phyloP scores from a whole-genome alignment of 352 stramenopile genomes.

The Pythium coloratum region DNA sequence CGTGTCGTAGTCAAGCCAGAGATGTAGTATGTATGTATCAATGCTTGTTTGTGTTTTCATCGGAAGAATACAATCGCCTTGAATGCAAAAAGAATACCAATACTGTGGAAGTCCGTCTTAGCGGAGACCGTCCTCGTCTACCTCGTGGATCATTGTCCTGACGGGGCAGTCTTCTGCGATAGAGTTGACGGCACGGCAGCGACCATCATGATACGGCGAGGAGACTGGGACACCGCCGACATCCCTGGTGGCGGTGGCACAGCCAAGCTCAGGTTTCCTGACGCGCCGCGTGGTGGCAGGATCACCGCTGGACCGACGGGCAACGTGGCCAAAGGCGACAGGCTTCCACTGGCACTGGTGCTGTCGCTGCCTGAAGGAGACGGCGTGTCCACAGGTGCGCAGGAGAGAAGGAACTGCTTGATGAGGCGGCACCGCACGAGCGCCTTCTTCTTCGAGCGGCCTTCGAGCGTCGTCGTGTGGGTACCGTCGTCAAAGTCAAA shows the following conservation, averaged over 20 bases:
- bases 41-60: slow-evolving; percentile 3
- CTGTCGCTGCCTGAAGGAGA: slow-evolving; percentile 9
- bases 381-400: slow-evolving; percentile 3
- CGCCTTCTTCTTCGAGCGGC: slow-evolving; percentile 59
- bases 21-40: neutral
- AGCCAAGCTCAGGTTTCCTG: slow-evolving; percentile 21
- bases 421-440: slow-evolving; percentile 53
- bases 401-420: slow-evolving; percentile 46
- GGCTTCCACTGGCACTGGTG: slow-evolving; percentile 3
- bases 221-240: slow-evolving; percentile 10
- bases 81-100: neutral
- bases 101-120: neutral
- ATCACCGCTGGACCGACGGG: slow-evolving; percentile 3
- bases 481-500: slow-evolving; percentile 71
- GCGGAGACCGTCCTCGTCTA: neutral
- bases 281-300: slow-evolving; percentile 14
- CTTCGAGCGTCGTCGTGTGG: slow-evolving; percentile 52
- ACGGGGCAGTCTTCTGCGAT: neutral
- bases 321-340: neutral
- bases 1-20: neutral
- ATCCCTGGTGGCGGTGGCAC: slow-evolving; percentile 15
- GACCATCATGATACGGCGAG: slow-evolving; percentile 26
- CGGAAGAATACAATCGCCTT: slow-evolving; percentile 5
- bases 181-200: slow-evolving; percentile 22
- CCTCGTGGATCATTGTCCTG: neutral